phyloP scores from a whole-genome alignment of 2,329 filamentous ascomycete species.

The Colletotrichum navitas region DNA sequence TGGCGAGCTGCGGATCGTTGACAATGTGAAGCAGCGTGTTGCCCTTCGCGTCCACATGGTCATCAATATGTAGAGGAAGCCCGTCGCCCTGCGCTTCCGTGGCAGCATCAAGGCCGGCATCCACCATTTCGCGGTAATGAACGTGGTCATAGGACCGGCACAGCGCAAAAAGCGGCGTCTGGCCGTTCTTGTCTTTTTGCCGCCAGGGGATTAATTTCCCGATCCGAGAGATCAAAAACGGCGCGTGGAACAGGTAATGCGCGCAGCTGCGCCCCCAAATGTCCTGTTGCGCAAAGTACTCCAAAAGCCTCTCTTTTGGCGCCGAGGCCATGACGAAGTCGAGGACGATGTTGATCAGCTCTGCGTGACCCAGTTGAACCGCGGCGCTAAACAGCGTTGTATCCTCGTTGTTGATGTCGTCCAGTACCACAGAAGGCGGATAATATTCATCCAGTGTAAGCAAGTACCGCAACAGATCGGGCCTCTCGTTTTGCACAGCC shows the following conservation, averaged over 20 bases:
- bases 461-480: slow-evolving; percentile 82
- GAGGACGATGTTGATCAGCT: slow-evolving; percentile 81
- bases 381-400: slow-evolving; percentile 92
- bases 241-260: slow-evolving; percentile 97
- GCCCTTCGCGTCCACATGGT: slow-evolving; percentile 92
- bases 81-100: slow-evolving; percentile 81
- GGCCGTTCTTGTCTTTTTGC: slow-evolving; percentile 93
- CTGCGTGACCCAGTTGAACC: slow-evolving; percentile 83
- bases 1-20: slow-evolving; percentile 83
- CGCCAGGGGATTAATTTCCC: slow-evolving; percentile 87
- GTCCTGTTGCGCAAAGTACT: slow-evolving; percentile 83
- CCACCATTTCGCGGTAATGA: slow-evolving; percentile 89
- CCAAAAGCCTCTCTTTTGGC: slow-evolving; percentile 67
- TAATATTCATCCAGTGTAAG: slow-evolving; percentile 83
- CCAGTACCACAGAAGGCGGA: slow-evolving; percentile 76
- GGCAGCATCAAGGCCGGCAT: slow-evolving; percentile 81
- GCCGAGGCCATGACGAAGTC: slow-evolving; percentile 74
- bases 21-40: slow-evolving; percentile 97
- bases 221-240: slow-evolving; percentile 81
- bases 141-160: slow-evolving; percentile 96
- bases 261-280: slow-evolving; percentile 87
- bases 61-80: slow-evolving; percentile 86
- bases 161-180: slow-evolving; percentile 96
- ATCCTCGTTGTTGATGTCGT: slow-evolving; percentile 89
- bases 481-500: slow-evolving; percentile 80